A percentile compares a stretch with the other conserved stretches of the same genome.
Conservation (phyloP, 1,139 yeast species). For the Kodamaea derodonti region DNA sequence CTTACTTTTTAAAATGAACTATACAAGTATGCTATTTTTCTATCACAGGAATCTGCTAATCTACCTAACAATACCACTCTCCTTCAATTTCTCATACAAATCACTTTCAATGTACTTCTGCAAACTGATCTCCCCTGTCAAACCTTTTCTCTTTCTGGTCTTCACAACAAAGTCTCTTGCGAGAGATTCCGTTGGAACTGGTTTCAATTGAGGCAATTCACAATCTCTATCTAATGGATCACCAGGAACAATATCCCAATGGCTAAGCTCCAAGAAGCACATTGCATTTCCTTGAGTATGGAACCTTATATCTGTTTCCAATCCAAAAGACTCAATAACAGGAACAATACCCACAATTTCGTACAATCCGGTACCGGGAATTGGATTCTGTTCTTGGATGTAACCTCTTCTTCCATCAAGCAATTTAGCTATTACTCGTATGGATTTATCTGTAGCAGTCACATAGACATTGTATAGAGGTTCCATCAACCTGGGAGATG, state of each 20-base stretch:
- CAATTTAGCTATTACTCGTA: slow-evolving; percentile 43
- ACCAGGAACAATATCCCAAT: slow-evolving; percentile 85
- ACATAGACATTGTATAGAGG: slow-evolving; percentile 70
- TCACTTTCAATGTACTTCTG: slow-evolving; percentile 66
- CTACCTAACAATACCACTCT: slow-evolving; percentile 37
- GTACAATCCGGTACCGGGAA: slow-evolving; percentile 73
- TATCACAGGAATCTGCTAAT: no score
- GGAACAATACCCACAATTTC: slow-evolving; percentile 68
- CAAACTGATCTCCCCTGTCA: slow-evolving; percentile 73
- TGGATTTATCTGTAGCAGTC: slow-evolving; percentile 49
- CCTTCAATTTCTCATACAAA: slow-evolving; percentile 50
- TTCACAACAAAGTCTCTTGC: slow-evolving; percentile 89
- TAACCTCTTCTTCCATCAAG: slow-evolving; percentile 62
- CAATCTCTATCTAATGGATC: slow-evolving; percentile 76
- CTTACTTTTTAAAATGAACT: no score
- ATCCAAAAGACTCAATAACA: slow-evolving; percentile 84
- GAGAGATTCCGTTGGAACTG: slow-evolving; percentile 65
- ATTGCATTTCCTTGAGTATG: slow-evolving; percentile 77
- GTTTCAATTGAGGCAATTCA: slow-evolving; percentile 63
- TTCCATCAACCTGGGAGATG: slow-evolving; percentile 77
- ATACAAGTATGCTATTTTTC: no score
- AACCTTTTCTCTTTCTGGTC: slow-evolving; percentile 83
- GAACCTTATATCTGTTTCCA: slow-evolving; percentile 79
- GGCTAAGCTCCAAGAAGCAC: slow-evolving; percentile 60
- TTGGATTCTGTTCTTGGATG: slow-evolving; percentile 44